Percentiles rank a stretch among this genome's conserved stretches.
These are phyloP conservation scores for Eucalyptus cloeziana DNA, from an alignment of 345 rosid species.

Conservation along the genomic window DNA sequence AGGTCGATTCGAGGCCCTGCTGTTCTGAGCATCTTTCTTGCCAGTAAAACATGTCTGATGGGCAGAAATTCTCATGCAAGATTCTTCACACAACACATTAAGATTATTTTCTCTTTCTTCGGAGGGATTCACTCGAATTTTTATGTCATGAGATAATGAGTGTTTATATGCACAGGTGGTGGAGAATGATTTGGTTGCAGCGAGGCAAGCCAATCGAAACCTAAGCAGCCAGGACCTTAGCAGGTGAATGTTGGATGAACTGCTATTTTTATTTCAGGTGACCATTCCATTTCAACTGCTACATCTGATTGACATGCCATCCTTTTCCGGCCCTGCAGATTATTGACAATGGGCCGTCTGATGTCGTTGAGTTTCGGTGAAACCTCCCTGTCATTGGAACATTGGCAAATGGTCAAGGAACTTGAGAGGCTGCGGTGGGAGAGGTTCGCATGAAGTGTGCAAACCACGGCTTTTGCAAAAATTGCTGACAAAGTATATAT, in stretches of 20 bases:
- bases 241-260: conserved; percentile 23
- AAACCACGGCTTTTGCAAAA: not conserved
- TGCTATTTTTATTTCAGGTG: not conserved
- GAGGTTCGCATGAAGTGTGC: conserved; percentile 38
- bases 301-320: not conserved
- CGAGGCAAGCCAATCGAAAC: conserved; percentile 71
- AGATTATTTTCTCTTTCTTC: not conserved
- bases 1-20: not conserved
- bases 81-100: not conserved
- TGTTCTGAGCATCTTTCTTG: not conserved
- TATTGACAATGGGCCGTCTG: conserved; percentile 82
- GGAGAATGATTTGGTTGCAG: conserved; percentile 75
- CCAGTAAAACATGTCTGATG: not conserved
- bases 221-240: conserved; percentile 73
- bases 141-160: not conserved
- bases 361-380: conserved; percentile 72
- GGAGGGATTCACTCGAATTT: not conserved
- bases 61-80: not conserved
- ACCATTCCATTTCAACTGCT: not conserved
- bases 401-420: conserved; percentile 87
- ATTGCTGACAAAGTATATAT: not conserved
- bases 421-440: conserved; percentile 72
- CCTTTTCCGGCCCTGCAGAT: conserved; percentile 19
- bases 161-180: conserved; percentile 29
- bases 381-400: conserved; percentile 45